Evolutionary conservation across 148 eudicot genomes (phyloP).

Genomic region (Fagopyrum homotropicum): DNA sequence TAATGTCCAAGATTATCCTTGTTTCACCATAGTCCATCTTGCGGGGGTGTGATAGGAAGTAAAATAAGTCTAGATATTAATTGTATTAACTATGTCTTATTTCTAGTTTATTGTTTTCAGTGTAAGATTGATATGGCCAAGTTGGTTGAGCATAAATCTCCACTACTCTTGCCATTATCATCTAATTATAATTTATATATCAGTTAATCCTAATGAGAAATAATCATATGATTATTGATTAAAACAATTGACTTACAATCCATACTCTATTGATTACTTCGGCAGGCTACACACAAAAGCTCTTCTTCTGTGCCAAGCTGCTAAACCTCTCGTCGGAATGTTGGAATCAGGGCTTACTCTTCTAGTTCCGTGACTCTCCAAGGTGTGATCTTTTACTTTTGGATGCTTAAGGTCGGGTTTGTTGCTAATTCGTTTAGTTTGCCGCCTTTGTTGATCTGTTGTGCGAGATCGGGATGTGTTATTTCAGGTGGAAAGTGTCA

Average conservation of each 20-base stretch:
- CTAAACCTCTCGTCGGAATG: conserved; percentile 45
- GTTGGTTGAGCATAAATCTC: too few relatives aligned
- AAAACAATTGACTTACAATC: conserved; percentile 17
- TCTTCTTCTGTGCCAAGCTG: conserved; percentile 45
- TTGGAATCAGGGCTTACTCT: conserved; percentile 56
- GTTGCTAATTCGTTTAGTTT: conserved; percentile 59
- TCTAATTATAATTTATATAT: too few relatives aligned
- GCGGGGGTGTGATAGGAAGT: too few relatives aligned
- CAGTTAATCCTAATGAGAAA: too few relatives aligned
- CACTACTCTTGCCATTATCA: too few relatives aligned
- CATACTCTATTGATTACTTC: conserved; percentile 51
- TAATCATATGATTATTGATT: too few relatives aligned
- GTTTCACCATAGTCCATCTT: too few relatives aligned
- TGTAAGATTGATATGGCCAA: too few relatives aligned
- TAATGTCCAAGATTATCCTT: too few relatives aligned
- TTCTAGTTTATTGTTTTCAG: too few relatives aligned
- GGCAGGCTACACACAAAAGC: conserved; percentile 33
- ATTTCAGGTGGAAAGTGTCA: conserved; percentile 42
- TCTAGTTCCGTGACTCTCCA: conserved; percentile 27
- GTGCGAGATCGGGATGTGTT: conserved; percentile 39
- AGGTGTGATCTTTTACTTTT: conserved; percentile 45
- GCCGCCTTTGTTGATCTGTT: conserved; percentile 53
- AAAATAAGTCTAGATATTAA: too few relatives aligned
- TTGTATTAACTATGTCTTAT: too few relatives aligned
- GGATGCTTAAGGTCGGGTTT: conserved; percentile 45